phyloP scores from a whole-genome alignment of 306 rosid species.

The Geum urbanum region DNA sequence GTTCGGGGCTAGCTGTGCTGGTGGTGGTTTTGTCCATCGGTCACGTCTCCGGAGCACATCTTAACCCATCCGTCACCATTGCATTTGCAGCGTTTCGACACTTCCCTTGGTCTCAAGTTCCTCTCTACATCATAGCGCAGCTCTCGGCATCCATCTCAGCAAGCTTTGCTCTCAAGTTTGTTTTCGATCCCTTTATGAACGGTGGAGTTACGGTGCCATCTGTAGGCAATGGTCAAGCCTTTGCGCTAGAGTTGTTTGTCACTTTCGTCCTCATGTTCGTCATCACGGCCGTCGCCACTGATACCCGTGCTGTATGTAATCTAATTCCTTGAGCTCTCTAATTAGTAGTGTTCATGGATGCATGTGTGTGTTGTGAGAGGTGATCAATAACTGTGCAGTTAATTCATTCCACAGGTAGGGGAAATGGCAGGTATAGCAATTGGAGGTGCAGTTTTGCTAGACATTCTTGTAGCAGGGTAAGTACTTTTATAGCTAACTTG shows the following conservation, averaged over 20 bases:
- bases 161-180: slow-evolving; percentile 29
- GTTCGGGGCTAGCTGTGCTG: slow-evolving; percentile 45
- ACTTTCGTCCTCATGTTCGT: slow-evolving; percentile 53
- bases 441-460: slow-evolving; percentile 53
- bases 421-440: slow-evolving; percentile 46
- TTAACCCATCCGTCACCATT: slow-evolving; percentile 56
- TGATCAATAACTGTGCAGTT: no score
- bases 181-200: slow-evolving; percentile 30
- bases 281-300: slow-evolving; percentile 40
- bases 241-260: slow-evolving; percentile 46
- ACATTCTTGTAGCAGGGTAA: slow-evolving; percentile 62
- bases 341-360: neutral
- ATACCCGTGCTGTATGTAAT: slow-evolving; percentile 44
- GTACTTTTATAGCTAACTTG: neutral
- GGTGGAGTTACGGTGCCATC: slow-evolving; percentile 52
- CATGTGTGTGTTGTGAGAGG: no score
- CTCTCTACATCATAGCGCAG: slow-evolving; percentile 42
- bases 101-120: slow-evolving; percentile 37
- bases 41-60: slow-evolving; percentile 61
- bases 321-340: neutral
- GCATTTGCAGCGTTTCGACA: slow-evolving; percentile 40
- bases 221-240: slow-evolving; percentile 37
- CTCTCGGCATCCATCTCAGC: slow-evolving; percentile 33
- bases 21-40: slow-evolving; percentile 28
- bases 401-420: slow-evolving; percentile 34